A percentile compares a stretch with the other conserved stretches of the same genome.
phyloP scores from a whole-genome alignment of 257 asterid species.

The Sherardia arvensis region DNA sequence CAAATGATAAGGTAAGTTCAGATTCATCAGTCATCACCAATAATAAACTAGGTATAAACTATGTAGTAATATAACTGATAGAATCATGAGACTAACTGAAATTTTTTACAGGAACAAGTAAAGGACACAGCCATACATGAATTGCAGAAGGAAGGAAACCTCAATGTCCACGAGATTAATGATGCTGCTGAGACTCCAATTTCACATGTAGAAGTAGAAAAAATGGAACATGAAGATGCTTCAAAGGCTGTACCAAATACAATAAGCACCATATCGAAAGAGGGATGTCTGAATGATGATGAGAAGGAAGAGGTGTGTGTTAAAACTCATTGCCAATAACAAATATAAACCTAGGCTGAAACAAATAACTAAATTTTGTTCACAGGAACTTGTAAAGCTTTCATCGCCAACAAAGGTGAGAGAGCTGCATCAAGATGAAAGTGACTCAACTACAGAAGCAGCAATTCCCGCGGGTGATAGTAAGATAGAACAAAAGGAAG shows the following conservation, averaged over 20 bases:
- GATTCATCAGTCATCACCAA: constrained; percentile 1
- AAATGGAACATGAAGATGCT: constrained; percentile 8
- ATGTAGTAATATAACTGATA: constrained; percentile 11
- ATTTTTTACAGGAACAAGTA: too few species aligned
- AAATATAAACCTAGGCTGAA: constrained; percentile 2
- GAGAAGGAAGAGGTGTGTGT: constrained; percentile 22
- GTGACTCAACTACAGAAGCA: constrained; percentile 4
- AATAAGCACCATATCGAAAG: constrained; percentile 2
- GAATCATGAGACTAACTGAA: too few species aligned
- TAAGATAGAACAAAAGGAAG: background rate
- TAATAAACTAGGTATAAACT: constrained; percentile 9
- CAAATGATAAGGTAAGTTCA: constrained; percentile 25
- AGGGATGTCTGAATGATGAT: constrained; percentile 8
- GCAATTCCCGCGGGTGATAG: background rate
- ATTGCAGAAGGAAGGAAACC: background rate
- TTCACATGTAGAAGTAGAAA: background rate
- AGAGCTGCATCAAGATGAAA: constrained; percentile 8
- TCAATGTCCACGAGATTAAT: background rate
- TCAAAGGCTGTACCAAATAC: constrained; percentile 7
- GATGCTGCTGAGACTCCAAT: constrained; percentile 10
- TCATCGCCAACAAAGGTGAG: background rate
- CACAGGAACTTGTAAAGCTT: constrained; percentile 26
- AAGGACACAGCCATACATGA: background rate
- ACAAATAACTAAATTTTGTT: constrained; percentile 1
- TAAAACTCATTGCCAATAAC: constrained; percentile 2